Conservation (phyloP, 352 stramenopile species). For the Pythium brassicae region DNA sequence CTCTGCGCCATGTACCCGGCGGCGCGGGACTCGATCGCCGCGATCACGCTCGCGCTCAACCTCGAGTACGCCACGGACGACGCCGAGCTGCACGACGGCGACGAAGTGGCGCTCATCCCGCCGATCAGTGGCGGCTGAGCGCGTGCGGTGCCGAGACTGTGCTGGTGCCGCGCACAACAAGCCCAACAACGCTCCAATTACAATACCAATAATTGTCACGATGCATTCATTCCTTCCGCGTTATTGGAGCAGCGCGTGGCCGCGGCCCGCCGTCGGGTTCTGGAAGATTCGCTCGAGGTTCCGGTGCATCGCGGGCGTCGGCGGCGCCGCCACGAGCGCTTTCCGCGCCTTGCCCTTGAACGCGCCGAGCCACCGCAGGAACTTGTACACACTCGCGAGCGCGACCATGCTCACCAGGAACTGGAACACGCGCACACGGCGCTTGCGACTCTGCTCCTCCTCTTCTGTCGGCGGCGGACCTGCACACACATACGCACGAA, state of each 20-base stretch:
- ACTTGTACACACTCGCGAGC: conserved; percentile 55
- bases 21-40: conserved; percentile 32
- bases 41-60: conserved; percentile 69
- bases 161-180: too few species aligned
- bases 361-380: conserved; percentile 41
- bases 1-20: conserved; percentile 52
- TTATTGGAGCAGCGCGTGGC: conserved; percentile 13
- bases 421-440: conserved; percentile 76
- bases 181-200: too few species aligned
- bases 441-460: conserved; percentile 62
- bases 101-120: conserved; percentile 81
- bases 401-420: conserved; percentile 65
- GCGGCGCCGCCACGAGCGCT: conserved; percentile 33
- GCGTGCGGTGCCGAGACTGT: too few species aligned
- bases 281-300: conserved; percentile 73
- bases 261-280: conserved; percentile 30
- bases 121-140: conserved; percentile 66
- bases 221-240: background rate
- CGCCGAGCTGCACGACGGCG: conserved; percentile 40
- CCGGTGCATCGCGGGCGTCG: conserved; percentile 21
- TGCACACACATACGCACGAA: conserved; percentile 2
- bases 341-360: conserved; percentile 30
- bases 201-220: too few species aligned
- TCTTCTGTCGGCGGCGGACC: conserved; percentile 63
- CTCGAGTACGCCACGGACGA: conserved; percentile 67